phyloP scores from a whole-genome alignment of 805 yeast species.

The Tetrapisispora fleetii region DNA sequence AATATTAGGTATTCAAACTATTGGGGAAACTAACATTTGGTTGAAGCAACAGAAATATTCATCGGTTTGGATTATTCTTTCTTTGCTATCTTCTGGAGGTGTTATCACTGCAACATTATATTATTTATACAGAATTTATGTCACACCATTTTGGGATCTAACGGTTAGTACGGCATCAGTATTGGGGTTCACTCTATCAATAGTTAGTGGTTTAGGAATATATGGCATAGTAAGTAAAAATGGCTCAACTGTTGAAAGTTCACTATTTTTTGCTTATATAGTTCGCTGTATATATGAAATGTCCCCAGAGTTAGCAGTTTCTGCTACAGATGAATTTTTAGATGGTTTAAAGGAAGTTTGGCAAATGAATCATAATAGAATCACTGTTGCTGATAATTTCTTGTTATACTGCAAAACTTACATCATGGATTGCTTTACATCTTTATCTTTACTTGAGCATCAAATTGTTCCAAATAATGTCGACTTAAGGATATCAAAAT shows the following conservation, averaged over 20 bases:
- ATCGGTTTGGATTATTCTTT: conserved; percentile 71
- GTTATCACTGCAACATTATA: conserved; percentile 68
- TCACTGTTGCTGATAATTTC: conserved; percentile 28
- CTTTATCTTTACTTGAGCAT: background rate
- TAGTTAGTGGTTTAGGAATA: conserved; percentile 61
- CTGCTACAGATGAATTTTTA: conserved; percentile 36
- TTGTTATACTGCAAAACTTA: conserved; percentile 22
- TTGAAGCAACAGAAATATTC: conserved; percentile 41
- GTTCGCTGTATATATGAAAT: conserved; percentile 90
- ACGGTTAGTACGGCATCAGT: conserved; percentile 70
- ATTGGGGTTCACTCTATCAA: conserved; percentile 75
- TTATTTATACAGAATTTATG: conserved; percentile 75
- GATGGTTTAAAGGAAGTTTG: conserved; percentile 31
- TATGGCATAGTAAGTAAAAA: conserved; percentile 75
- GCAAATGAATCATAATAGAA: conserved; percentile 26
- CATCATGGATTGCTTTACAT: conserved; percentile 2
- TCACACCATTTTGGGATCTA: conserved; percentile 60
- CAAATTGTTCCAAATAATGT: background rate
- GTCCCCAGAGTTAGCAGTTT: conserved; percentile 73
- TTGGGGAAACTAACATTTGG: conserved; percentile 75
- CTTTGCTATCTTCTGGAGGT: conserved; percentile 62
- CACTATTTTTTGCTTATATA: conserved; percentile 78
- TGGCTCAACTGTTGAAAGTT: conserved; percentile 87
- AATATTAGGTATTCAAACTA: conserved; percentile 80
- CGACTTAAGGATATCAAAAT: background rate